Base-by-base conservation (phyloP, 176 grass and related monocot species). In the Aegilops bicornis region DNA sequence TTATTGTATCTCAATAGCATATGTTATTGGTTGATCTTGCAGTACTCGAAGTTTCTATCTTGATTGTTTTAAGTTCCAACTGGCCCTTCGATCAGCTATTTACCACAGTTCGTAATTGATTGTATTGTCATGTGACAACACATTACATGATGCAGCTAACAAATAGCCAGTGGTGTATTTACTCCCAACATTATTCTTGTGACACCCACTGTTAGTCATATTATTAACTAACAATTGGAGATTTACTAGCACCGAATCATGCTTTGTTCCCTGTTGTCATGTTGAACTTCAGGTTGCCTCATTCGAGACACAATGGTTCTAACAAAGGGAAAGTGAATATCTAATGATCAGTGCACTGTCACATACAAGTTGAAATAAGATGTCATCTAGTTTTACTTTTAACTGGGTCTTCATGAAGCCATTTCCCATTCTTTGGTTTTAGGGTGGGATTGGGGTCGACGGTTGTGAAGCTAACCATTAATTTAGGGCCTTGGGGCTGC, bases 1-100 rank as follows among this genome's bases (percentile, higher is more conserved):
- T 76, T 30, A 75, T 37, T 59, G 67, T 59, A 58, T 87, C 17
- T 77, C 82, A 17, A 77, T 82, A 77, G 12, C 3, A 30, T 45
- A 20, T 67, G 36, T 24, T 40, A 14, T 20, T 87, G 67, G 27
- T 81, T 12, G 12, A 72, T 48, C 30, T 45, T 60, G 65, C 50
- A 80, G 20, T 61, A 23, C 0, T 31, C 11, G 3, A 47, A 65
- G 11, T 81, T 65, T 50, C 3, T 64, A 25, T 52, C 40, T 47
- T 60, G 30, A 73, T 33, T 73, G 8, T 35, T 79, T 54, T 37
- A 77, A 45, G 25, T 76, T 77, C 65, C 22, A 48, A 69, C 30
- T 25, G 39, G 13, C 47, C 2, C 10, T 79, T 79, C 2, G 10
- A 43, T 25, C 35, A 35, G n/a, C 40, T 39, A 58, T 43, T 80